Evolutionary conservation across 2,329 filamentous ascomycete species (phyloP).

Genomic region (Lachnellula arida): DNA sequence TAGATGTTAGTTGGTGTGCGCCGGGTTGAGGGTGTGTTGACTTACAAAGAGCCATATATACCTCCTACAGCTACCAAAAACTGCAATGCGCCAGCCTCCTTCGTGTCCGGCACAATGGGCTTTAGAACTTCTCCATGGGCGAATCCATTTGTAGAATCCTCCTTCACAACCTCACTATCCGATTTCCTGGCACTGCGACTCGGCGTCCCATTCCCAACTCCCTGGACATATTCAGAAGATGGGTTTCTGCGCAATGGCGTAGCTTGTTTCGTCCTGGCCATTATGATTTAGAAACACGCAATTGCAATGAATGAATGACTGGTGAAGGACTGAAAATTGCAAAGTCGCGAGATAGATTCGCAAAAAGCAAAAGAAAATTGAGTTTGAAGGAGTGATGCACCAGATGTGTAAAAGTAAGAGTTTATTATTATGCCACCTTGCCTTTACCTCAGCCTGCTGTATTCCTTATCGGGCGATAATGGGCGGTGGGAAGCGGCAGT

Average conservation of each 20-base stretch:
- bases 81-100: constrained; percentile 64
- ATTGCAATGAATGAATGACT: constrained; percentile 4
- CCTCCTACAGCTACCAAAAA: constrained; percentile 84
- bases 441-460: constrained; percentile 4
- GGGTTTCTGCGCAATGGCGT: constrained; percentile 59
- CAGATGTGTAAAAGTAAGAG: neutral
- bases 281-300: constrained; percentile 30
- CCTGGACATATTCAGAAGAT: constrained; percentile 61
- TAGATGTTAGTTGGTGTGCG: neutral
- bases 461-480: constrained; percentile 1
- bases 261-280: constrained; percentile 70
- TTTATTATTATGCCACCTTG: constrained; percentile 15
- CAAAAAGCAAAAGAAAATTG: neutral
- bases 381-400: neutral
- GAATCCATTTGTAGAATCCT: constrained; percentile 23
- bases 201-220: constrained; percentile 32
- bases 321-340: neutral
- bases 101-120: constrained; percentile 27
- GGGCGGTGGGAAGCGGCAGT: constrained; percentile 4
- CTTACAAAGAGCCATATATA: constrained; percentile 95
- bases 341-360: constrained; percentile 1
- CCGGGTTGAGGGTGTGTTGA: neutral
- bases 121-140: constrained; percentile 31
- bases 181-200: constrained; percentile 30
- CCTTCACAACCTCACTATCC: constrained; percentile 29